These are phyloP conservation scores for baker's yeast (Saccharomyces cerevisiae) DNA, from an alignment of 805 yeast genomes.

Conservation along the genomic window DNA sequence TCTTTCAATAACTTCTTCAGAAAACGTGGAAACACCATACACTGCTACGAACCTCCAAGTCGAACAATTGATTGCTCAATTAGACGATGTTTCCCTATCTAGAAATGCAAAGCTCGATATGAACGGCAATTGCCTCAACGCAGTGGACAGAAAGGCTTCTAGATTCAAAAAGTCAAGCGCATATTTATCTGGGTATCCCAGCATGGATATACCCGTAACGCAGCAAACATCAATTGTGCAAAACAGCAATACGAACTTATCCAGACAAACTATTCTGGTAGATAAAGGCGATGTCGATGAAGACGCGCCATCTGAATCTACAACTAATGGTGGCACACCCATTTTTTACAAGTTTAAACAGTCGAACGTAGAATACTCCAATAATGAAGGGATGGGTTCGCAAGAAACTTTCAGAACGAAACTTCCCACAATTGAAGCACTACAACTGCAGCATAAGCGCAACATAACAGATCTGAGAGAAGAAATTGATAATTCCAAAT, in stretches of 20 bases:
- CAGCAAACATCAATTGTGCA: slow-evolving; percentile 4
- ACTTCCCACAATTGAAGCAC: slow-evolving; percentile 1
- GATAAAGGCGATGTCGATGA: background rate
- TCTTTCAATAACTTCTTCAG: background rate
- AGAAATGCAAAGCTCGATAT: slow-evolving; percentile 13
- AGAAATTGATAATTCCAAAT: background rate
- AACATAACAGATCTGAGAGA: background rate
- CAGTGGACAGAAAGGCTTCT: background rate
- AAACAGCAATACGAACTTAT: background rate
- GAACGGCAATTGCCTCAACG: background rate
- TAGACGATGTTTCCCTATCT: slow-evolving; percentile 22
- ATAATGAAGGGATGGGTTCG: background rate
- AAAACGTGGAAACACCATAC: slow-evolving; percentile 4
- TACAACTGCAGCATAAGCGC: slow-evolving; percentile 4
- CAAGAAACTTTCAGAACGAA: background rate
- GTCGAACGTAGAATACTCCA: background rate
- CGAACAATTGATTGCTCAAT: slow-evolving; percentile 25
- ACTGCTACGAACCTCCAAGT: slow-evolving; percentile 21
- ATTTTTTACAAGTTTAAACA: slow-evolving; percentile 17
- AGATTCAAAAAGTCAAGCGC: slow-evolving; percentile 29
- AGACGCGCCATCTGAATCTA: slow-evolving; percentile 1
- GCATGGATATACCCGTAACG: background rate
- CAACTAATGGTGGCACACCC: slow-evolving; percentile 16
- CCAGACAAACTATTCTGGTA: background rate
- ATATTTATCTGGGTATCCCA: slow-evolving; percentile 25